Evolutionary conservation across 805 yeast genomes (phyloP).

Genomic region (Spathaspora sp.): DNA sequence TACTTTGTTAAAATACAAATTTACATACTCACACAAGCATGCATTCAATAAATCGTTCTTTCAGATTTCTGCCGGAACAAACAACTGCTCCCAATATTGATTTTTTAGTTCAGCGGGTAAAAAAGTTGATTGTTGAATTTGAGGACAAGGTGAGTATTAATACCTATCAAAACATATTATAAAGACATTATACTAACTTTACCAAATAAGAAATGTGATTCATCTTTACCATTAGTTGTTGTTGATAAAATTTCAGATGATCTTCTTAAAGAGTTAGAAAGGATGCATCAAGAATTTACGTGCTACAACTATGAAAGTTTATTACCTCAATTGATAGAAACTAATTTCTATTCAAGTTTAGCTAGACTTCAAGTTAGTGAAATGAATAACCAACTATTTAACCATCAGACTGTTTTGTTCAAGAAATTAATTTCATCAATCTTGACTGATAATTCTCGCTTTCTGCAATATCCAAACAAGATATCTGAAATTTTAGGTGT

Average conservation of each 20-base stretch:
- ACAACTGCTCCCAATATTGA: slow-evolving; percentile 1
- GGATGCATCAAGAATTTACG: neutral
- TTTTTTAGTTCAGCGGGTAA: slow-evolving; percentile 3
- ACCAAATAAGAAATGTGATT: neutral
- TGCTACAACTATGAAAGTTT: neutral
- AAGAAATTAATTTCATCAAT: slow-evolving; percentile 9
- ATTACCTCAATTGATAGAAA: slow-evolving; percentile 4
- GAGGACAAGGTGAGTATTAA: slow-evolving; percentile 3
- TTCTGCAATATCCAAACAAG: neutral
- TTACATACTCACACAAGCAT: neutral
- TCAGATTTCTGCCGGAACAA: neutral
- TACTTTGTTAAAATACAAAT: too few relatives aligned
- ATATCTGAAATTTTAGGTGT: slow-evolving; percentile 7
- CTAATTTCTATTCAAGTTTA: slow-evolving; percentile 6
- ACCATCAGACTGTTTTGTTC: slow-evolving; percentile 9
- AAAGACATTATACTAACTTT: neutral
- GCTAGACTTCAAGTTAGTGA: slow-evolving; percentile 3
- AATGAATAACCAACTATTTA: slow-evolving; percentile 7
- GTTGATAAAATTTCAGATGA: neutral
- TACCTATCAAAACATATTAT: neutral
- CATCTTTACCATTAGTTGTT: neutral
- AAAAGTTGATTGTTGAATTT: neutral
- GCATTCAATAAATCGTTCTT: neutral
- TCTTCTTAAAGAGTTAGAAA: neutral
- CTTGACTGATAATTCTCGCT: slow-evolving; percentile 2